Evolutionary conservation across 2,329 filamentous ascomycete genomes (phyloP), one percentile per base, ranked within the genome.

Genomic region (Apiospora hydei): DNA sequence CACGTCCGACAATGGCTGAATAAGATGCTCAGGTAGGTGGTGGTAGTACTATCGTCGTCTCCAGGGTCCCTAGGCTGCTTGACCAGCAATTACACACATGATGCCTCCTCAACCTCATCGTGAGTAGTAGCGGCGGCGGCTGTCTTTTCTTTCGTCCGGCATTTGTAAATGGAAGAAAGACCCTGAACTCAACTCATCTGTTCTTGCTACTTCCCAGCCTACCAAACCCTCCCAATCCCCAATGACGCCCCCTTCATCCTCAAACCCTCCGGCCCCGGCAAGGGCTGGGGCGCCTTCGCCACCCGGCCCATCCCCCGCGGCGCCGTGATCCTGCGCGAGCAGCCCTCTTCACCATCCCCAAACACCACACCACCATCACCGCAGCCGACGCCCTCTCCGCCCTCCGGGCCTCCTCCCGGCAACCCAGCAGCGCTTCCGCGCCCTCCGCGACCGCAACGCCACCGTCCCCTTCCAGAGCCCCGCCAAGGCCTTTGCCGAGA

Each of bases 281-380:
- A 34, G 7, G 53, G 53, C 53, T 26, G n/a, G 49, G 49, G 49
- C 47, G 47, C 49, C n/a, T 51, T 51, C n/a, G 49, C n/a, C 49
- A 26, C 49, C 4, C n/a, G n/a, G 49, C n/a, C 8, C 49, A 51
- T 51, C n/a, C 0, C 0, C 8, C 49, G 49, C n/a, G 49, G 49
- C 1, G 5, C 49, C n/a, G 49, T 26, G 49, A 51, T 51, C 10
- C 49, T 51, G 49, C 49, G 11, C 0, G 49, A 51, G 24, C 8
- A 10, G 3, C 49, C 49, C 34, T 51, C 49, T 51, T 51, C 49
- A n/a, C 49, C 6, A 51, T 51, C 49, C n/a, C 49, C 8, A 51
- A 51, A 4, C n/a, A 51, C 49, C n/a, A 26, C 11, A 11, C 21
- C 46, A 18, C 6, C 46, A 49, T n/a, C 46, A 49, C 46, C 21